Conservation (phyloP, 2,329 filamentous ascomycete genomes). For the Ramichloridium luteum region DNA sequence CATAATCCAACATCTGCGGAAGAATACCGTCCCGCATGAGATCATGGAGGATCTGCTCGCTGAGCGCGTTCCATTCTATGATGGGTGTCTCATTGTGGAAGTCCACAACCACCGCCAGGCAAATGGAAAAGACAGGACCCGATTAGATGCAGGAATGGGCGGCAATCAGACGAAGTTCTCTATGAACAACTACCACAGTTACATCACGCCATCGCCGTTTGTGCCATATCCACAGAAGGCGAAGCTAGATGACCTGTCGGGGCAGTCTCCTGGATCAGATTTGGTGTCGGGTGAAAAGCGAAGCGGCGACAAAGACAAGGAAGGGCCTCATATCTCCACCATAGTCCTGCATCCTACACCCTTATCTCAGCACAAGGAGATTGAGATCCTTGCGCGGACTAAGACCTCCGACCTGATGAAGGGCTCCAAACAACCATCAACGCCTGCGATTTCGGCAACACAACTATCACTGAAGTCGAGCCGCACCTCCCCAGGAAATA, state of each 20-base stretch:
- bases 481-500: constrained; percentile 30
- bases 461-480: too few relatives aligned
- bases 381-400: constrained; percentile 63
- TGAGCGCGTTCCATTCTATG: constrained; percentile 70
- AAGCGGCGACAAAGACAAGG: constrained; percentile 18
- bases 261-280: constrained; percentile 27
- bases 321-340: constrained; percentile 53
- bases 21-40: constrained; percentile 75
- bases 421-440: constrained; percentile 28
- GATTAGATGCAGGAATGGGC: constrained; percentile 38
- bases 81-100: constrained; percentile 86
- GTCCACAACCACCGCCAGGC: constrained; percentile 74
- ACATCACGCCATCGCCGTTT: constrained; percentile 79
- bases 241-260: constrained; percentile 28
- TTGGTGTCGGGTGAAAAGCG: constrained; percentile 35
- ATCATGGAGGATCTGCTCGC: constrained; percentile 66
- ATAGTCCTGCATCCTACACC: constrained; percentile 76
- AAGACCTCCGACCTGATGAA: constrained; percentile 40
- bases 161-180: constrained; percentile 59
- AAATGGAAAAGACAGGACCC: constrained; percentile 32
- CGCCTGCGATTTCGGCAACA: constrained; percentile 40
- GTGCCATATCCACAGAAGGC: constrained; percentile 51
- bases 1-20: constrained; percentile 63
- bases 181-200: constrained; percentile 83
- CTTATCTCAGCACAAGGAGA: constrained; percentile 61